These are phyloP conservation scores for Neopestalotiopsis sp. DNA, from an alignment of 2,329 filamentous ascomycete species.

Conservation along the genomic window DNA sequence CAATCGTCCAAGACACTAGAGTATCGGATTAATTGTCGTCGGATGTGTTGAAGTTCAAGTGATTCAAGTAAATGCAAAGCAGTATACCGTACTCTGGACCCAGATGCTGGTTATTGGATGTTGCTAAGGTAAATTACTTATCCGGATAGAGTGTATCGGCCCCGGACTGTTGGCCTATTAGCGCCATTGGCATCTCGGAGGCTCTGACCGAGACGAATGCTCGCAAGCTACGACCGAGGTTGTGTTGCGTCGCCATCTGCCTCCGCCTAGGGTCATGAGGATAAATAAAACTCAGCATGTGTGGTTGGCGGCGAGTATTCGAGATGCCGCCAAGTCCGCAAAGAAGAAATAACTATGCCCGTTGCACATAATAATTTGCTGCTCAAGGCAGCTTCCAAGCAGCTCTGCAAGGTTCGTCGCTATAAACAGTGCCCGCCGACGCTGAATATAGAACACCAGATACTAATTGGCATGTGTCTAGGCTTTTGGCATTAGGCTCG, in stretches of 20 bases:
- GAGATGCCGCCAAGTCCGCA: neutral
- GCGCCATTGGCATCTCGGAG: neutral
- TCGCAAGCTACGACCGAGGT: neutral
- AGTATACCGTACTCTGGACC: no score
- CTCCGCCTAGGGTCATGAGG: no score
- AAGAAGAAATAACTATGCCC: neutral
- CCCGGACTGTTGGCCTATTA: neutral
- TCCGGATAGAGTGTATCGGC: no score
- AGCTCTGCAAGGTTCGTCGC: neutral
- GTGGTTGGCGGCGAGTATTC: neutral
- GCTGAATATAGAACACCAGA: neutral
- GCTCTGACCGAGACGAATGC: neutral
- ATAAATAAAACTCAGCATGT: neutral
- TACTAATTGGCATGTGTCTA: constrained; percentile 6
- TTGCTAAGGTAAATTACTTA: no score
- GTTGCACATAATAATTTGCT: neutral
- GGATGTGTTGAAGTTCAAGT: no score
- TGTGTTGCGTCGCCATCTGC: neutral
- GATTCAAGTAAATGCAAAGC: no score
- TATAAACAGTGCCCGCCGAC: neutral
- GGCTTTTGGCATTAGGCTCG: constrained; percentile 36
- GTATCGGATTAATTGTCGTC: no score
- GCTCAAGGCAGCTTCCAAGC: neutral
- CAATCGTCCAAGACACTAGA: no score
- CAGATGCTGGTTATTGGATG: no score